Base-by-base conservation (phyloP, 208 protist species). In the Leishmania aethiopica region DNA sequence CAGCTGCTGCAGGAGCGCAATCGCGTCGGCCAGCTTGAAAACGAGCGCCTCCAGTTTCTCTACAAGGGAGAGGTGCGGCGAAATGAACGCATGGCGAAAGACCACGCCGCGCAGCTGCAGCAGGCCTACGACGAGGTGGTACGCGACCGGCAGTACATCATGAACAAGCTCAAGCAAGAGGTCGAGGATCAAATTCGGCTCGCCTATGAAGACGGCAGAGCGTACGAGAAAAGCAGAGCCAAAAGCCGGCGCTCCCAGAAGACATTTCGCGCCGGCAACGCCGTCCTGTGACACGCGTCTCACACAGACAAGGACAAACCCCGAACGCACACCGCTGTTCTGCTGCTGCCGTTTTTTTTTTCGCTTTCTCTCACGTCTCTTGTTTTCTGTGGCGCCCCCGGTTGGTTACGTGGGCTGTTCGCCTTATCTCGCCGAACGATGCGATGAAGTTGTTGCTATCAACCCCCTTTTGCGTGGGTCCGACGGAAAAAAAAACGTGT, bases 41-140 rank as follows among this genome's bases (percentile, higher is more conserved):
- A 74, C 47, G 86, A 92, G 70, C 91, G 93, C 32, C 51, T 93
- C 75, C 82, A 84, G 37, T 60, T 74, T 53, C 81, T 95, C 10
- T 92, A 92, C n/a, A 78, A 90, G 60, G 85, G 80, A 32, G 92
- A 98, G 84, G 88, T 93, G 84, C 81, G 87, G 4, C 89, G 91
- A 22, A 94, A 86, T 62, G 90, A 97, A 67, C 64, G 70, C 51
- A 86, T 95, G 77, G 91, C 90, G 42, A 77, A 84, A 15, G 93
- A 95, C 78, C 92, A 96, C 79, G 83, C 69, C 40, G 78, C 66
- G 53, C 93, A 96, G 82, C 86, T 98, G 45, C 83, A 95, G 67
- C 85, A 82, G 42, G 92, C 92, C 19, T 94, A 97, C 84, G 86
- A 96, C 40, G 87, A 96, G 80, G 73, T 98, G 37, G 77, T 95